Conservation (phyloP, 2,329 filamentous ascomycete species). For the Ophiocordyceps camponoti-floridani region DNA sequence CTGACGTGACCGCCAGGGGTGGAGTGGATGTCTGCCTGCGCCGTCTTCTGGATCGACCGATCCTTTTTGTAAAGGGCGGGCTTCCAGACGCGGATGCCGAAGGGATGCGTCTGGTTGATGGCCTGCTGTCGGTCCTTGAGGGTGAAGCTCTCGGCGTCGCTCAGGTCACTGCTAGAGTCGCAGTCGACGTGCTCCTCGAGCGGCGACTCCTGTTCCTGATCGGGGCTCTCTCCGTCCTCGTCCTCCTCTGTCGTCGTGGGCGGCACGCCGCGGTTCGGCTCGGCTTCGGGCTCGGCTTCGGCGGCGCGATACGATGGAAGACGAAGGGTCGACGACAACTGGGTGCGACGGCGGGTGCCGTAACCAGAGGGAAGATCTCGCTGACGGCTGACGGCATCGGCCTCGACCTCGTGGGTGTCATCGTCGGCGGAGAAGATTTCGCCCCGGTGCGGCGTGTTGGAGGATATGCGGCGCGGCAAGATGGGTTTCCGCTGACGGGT, state of each 20-base stretch:
- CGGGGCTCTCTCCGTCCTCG: constrained; percentile 9
- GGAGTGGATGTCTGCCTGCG: constrained; percentile 93
- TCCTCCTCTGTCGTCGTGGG: constrained; percentile 4
- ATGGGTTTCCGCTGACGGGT: constrained; percentile 50
- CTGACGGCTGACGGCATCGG: constrained; percentile 35
- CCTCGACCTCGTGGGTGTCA: constrained; percentile 62
- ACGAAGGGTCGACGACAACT: constrained; percentile 17
- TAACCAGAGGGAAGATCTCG: constrained; percentile 15
- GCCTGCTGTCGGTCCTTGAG: constrained; percentile 92
- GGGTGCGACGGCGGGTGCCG: constrained; percentile 15
- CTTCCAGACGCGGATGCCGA: constrained; percentile 98
- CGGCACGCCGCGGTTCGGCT: constrained; percentile 6
- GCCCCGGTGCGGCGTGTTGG: constrained; percentile 62
- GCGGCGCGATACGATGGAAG: constrained; percentile 19
- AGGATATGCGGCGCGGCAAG: constrained; percentile 57
- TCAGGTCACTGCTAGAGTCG: constrained; percentile 55
- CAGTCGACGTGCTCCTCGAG: constrained; percentile 33
- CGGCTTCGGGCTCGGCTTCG: constrained; percentile 6
- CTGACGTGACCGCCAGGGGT: constrained; percentile 76
- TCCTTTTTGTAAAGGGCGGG: constrained; percentile 96
- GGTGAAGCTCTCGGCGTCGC: constrained; percentile 94
- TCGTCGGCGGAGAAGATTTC: constrained; percentile 87
- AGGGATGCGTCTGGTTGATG: constrained; percentile 97
- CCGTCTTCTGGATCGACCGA: constrained; percentile 87
- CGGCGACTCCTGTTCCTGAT: constrained; percentile 19